These are phyloP conservation scores for Closterium sp. DNA, from an alignment of 139 green algal species.

Conservation along the genomic window DNA sequence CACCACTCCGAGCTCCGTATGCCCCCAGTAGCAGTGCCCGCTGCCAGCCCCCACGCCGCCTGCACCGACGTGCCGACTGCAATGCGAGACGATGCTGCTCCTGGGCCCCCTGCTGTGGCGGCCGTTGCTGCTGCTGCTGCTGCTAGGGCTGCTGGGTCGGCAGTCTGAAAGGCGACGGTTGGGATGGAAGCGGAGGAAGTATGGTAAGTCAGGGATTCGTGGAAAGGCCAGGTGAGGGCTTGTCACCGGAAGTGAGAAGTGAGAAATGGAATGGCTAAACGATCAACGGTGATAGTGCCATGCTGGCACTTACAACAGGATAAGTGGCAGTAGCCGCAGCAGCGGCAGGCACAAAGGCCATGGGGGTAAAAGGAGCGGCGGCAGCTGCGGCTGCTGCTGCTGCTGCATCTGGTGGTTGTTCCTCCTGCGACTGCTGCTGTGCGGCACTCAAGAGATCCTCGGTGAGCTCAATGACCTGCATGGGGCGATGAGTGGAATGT, in stretches of 20 bases:
- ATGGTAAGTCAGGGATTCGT: too few relatives aligned
- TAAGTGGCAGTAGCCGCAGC: neutral
- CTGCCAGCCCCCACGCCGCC: neutral
- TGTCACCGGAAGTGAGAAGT: too few relatives aligned
- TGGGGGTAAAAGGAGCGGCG: neutral
- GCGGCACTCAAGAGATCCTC: constrained; percentile 35
- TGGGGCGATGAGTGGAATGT: too few relatives aligned
- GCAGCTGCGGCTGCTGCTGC: neutral
- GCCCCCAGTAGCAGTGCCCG: neutral
- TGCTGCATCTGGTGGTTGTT: neutral
- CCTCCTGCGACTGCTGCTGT: neutral
- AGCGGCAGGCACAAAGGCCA: neutral
- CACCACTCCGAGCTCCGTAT: neutral
- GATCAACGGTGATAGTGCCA: too few relatives aligned
- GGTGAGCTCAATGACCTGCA: constrained; percentile 43
- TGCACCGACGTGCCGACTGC: neutral
- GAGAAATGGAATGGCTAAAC: too few relatives aligned
- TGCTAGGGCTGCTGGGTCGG: neutral
- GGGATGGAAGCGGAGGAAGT: too few relatives aligned
- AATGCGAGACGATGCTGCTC: neutral
- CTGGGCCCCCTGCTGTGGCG: neutral
- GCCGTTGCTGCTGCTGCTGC: neutral
- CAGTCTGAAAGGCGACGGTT: neutral
- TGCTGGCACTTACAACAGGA: neutral
- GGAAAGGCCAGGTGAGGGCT: too few relatives aligned